A percentile compares a stretch with the other conserved stretches of the same genome.
These are phyloP conservation scores for Fraxinus baroniana DNA, from an alignment of 305 asterid genomes.

Conservation along the genomic window DNA sequence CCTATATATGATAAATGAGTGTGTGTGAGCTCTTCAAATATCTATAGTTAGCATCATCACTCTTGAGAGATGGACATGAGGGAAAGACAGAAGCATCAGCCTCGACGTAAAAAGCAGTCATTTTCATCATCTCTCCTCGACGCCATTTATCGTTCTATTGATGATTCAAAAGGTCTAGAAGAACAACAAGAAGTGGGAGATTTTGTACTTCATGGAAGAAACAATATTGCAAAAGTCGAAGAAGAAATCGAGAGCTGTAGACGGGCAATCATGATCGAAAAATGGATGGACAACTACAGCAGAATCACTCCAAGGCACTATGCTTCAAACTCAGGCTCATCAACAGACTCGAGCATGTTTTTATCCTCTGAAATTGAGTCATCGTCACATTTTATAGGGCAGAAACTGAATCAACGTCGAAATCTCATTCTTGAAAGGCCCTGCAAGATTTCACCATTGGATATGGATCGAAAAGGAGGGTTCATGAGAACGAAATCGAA, in stretches of 20 bases:
- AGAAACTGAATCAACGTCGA: background rate
- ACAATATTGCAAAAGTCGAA: constrained; percentile 11
- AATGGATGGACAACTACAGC: constrained; percentile 40
- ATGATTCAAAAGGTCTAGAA: constrained; percentile 23
- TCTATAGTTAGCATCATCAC: background rate
- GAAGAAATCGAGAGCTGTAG: constrained; percentile 29
- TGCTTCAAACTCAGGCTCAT: constrained; percentile 38
- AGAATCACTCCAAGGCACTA: constrained; percentile 20
- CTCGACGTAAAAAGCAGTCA: constrained; percentile 35
- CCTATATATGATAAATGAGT: background rate
- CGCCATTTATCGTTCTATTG: constrained; percentile 42
- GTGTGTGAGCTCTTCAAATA: background rate
- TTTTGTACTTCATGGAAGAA: background rate
- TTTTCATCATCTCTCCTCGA: constrained; percentile 45
- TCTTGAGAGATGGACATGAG: constrained; percentile 24
- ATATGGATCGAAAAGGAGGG: background rate
- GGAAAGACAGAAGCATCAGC: constrained; percentile 33
- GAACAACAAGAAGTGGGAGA: background rate
- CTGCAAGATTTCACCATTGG: background rate
- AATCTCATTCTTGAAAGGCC: background rate
- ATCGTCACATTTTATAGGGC: background rate
- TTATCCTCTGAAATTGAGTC: constrained; percentile 40
- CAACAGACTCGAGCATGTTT: constrained; percentile 41
- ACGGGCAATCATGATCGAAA: constrained; percentile 40
- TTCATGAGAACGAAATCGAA: background rate